Base-by-base conservation (phyloP, 345 rosid genomes). In the Psidium guajava region DNA sequence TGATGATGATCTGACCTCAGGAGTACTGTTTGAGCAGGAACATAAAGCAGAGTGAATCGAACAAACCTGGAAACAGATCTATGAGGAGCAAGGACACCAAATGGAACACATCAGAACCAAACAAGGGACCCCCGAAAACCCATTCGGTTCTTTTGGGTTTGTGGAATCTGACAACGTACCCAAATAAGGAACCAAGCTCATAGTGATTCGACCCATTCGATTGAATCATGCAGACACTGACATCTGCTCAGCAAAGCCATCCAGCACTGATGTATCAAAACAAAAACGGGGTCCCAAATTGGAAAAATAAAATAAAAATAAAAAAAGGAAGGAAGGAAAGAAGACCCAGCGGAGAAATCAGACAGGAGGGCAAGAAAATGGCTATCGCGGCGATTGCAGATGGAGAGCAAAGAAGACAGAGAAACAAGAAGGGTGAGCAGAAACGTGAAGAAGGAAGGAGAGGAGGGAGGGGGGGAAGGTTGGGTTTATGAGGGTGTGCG, bases 1-100 rank as follows among this genome's bases (percentile, higher is more conserved):
- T 40, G 87, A 90, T 40, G 87, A 90, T 91, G 94, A 94, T 93
- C 98, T 93, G 90, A 95, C 95, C 99, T 92, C 89, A 83, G 55
- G 81, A 86, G 73, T 10, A 49, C 86, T 81, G 88, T 81, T 86
- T 83, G 87, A 86, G 89, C 91, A 83, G 51, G 90, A 89, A 89
- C 61, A 87, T 86, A 91, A 55, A 85, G 82, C 74, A 90, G 90
- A 92, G 88, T 84, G 92, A 95, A 91, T 94, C 93, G 86, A 90
- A 89, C 88, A 89, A 88, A 88, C 85, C 93, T 85, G 90, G 87
- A 87, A 89, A 92, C 93, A 90, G 96, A 96, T 96, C 97, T 91
- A 92, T 36, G 86, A 86, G 84, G 86, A 82, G 91, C 89, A 89
- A 87, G 86, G 84, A 88, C 85, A 73, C 89, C 88, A 89, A 91